Conservation (phyloP, 805 yeast genomes). For the Starmerella stigmatis region DNA sequence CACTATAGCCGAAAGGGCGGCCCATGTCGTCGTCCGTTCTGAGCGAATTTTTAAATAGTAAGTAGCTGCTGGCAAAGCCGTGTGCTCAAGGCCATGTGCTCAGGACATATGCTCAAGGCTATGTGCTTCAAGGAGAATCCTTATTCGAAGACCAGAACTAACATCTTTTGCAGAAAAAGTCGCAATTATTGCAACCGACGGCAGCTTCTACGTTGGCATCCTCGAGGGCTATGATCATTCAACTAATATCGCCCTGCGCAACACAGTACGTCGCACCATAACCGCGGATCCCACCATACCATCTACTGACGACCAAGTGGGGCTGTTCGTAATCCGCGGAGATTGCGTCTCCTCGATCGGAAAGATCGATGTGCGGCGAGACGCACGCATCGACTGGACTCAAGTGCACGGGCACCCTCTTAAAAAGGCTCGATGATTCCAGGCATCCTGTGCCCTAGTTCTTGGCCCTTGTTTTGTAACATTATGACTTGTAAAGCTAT, state of each 20-base stretch:
- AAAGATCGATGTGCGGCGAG: conserved; percentile 27
- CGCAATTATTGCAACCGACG: conserved; percentile 31
- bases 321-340: conserved; percentile 31
- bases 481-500: neutral
- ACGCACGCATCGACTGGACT: conserved; percentile 30
- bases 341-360: conserved; percentile 32
- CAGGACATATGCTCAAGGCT: too few relatives aligned
- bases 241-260: conserved; percentile 29
- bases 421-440: conserved; percentile 12
- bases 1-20: neutral
- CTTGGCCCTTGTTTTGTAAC: too few relatives aligned
- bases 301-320: conserved; percentile 25
- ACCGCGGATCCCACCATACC: conserved; percentile 12
- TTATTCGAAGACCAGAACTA: conserved; percentile 11
- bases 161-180: conserved; percentile 23
- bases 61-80: too few relatives aligned
- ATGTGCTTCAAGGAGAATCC: too few relatives aligned
- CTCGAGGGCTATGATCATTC: conserved; percentile 33
- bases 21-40: conserved; percentile 18
- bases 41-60: conserved; percentile 25
- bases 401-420: conserved; percentile 24
- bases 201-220: conserved; percentile 28
- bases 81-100: too few relatives aligned
- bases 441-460: too few relatives aligned
- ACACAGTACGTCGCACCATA: conserved; percentile 27